A percentile compares a stretch with the other conserved stretches of the same genome.
phyloP scores from a whole-genome alignment of 1,284 basidiomycete genomes.

The Wallemia hederae region DNA sequence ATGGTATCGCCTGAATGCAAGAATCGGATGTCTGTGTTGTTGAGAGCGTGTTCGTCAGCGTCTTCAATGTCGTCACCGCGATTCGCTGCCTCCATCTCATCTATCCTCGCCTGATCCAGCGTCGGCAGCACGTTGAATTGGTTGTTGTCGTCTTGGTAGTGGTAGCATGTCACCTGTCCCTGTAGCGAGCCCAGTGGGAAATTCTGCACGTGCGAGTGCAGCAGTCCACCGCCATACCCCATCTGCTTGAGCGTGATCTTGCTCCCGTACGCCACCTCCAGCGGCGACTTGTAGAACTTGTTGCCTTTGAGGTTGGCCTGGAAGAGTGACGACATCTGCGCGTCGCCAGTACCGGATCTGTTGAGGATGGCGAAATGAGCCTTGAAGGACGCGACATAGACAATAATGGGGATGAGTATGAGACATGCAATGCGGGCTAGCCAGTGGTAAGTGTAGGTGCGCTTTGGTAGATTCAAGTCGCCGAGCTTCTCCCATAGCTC shows the following conservation, averaged over 20 bases:
- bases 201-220: slow-evolving; percentile 87
- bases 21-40: slow-evolving; percentile 32
- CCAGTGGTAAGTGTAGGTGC: slow-evolving; percentile 75
- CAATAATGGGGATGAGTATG: slow-evolving; percentile 60
- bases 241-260: slow-evolving; percentile 86
- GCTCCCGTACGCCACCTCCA: slow-evolving; percentile 72
- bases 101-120: slow-evolving; percentile 33
- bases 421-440: slow-evolving; percentile 54
- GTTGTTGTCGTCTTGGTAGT: slow-evolving; percentile 97
- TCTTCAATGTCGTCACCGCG: no score
- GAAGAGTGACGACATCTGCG: slow-evolving; percentile 95
- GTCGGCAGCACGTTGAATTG: slow-evolving; percentile 55
- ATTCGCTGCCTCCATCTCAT: not conserved
- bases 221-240: slow-evolving; percentile 82
- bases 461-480: slow-evolving; percentile 27
- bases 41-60: slow-evolving; percentile 26
- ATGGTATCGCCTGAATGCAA: slow-evolving; percentile 49
- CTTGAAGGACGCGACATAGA: slow-evolving; percentile 87
- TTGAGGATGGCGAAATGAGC: slow-evolving; percentile 82
- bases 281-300: slow-evolving; percentile 61
- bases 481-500: slow-evolving; percentile 98
- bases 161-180: slow-evolving; percentile 96
- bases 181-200: slow-evolving; percentile 78
- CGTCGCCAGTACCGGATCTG: slow-evolving; percentile 79
- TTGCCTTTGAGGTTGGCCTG: slow-evolving; percentile 90